Base-by-base conservation (phyloP, 2,329 filamentous ascomycete species). In the Dendrostoma leiphaemia region DNA sequence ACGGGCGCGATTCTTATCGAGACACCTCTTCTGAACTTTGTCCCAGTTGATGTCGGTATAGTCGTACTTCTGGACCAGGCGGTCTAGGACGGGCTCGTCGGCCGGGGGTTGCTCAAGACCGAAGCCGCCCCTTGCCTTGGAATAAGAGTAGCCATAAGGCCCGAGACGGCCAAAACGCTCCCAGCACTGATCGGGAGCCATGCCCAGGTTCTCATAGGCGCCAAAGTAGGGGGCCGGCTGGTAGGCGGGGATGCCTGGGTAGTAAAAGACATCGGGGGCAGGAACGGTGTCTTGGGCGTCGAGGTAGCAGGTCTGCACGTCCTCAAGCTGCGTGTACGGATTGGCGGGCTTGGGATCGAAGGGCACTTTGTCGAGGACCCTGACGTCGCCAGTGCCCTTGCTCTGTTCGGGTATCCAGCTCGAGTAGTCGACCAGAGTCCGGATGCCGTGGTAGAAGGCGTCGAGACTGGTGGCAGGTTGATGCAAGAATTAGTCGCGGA, bases 21-120 rank as follows among this genome's bases (percentile, higher is more conserved):
- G 67, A 63, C 90, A 94, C 28, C 80, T 71, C 50, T 83, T 74
- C 66, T 93, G 89, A 15, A 93, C 72, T 23, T 79, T 70, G 17
- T 85, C 85, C 90, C 90, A 94, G 59, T 83, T 79, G 32, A 91
- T 80, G 19, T 75, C 72, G 24, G 81, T 73, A 84, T 88, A 91
- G 28, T 84, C 72, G 9, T 82, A 69, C 32, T 57, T 66, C 56
- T 67, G 69, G 57, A 67, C 69, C 6, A 76, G 70, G 53, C 80
- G 75, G 48, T 80, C 77, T 53, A 71, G 70, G 50, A 74, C 71
- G n/a, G 79, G 73, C n/a, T 78, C 75, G 80, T 85, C 88, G 29
- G 85, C 75, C 34, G 77, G 69, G 35, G 85, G 81, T 15, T 78
- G 75, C 7, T 83, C 77, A 53, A 88, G 80, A 13, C 76, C 78